phyloP scores from a whole-genome alignment of 1,284 basidiomycete species.

The Singerocomus inundabilis region DNA sequence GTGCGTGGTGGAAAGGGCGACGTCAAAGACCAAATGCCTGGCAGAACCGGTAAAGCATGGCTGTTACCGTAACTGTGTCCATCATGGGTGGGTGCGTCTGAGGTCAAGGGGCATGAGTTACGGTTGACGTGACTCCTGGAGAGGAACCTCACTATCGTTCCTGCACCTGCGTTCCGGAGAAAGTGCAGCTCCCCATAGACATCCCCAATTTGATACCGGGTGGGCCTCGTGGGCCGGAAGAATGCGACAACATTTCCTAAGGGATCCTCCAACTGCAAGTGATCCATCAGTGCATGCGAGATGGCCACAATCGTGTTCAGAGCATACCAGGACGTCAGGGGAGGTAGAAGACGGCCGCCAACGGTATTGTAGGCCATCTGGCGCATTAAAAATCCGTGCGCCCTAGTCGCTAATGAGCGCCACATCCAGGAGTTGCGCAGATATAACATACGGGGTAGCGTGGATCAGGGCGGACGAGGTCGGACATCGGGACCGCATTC shows the following conservation, averaged over 20 bases:
- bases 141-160: constrained; percentile 61
- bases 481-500: constrained; percentile 76
- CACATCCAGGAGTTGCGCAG: constrained; percentile 7
- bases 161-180: constrained; percentile 69
- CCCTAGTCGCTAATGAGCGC: constrained; percentile 43
- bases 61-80: constrained; percentile 79
- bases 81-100: constrained; percentile 84
- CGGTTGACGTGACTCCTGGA: constrained; percentile 15
- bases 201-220: constrained; percentile 78
- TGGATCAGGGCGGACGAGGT: constrained; percentile 68
- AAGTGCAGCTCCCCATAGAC: constrained; percentile 82
- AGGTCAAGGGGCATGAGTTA: constrained; percentile 23
- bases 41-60: constrained; percentile 80
- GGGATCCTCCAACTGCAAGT: constrained; percentile 64
- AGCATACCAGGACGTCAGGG: constrained; percentile 62
- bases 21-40: constrained; percentile 62
- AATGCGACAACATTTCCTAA: constrained; percentile 69
- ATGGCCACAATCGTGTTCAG: constrained; percentile 22
- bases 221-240: constrained; percentile 70
- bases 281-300: constrained; percentile 13
- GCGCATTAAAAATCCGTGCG: constrained; percentile 69
- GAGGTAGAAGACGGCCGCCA: constrained; percentile 65
- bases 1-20: constrained; percentile 25
- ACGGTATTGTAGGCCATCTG: constrained; percentile 74
- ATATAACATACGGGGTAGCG: constrained; percentile 49